Conservation (phyloP, 345 rosid species). For the Melaleuca quinquenervia region DNA sequence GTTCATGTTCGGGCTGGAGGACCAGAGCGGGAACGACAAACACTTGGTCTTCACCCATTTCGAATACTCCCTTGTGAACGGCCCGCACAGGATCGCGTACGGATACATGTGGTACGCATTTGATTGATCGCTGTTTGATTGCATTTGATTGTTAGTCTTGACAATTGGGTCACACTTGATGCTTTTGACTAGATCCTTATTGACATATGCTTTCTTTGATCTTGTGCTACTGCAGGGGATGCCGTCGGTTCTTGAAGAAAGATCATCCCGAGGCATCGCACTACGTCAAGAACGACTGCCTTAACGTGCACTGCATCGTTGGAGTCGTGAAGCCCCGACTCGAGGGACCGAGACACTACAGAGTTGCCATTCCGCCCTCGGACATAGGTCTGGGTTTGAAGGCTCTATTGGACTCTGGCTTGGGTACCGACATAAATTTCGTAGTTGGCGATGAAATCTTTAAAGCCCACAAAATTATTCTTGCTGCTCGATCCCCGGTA, state of each 20-base stretch:
- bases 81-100: constrained; percentile 76
- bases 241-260: constrained; percentile 77
- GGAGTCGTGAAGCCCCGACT: constrained; percentile 78
- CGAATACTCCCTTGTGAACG: constrained; percentile 82
- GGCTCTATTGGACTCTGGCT: constrained; percentile 61
- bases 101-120: constrained; percentile 92
- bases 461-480: constrained; percentile 81
- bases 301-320: constrained; percentile 76
- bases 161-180: neutral
- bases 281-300: constrained; percentile 72
- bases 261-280: constrained; percentile 68
- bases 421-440: constrained; percentile 67
- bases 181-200: neutral
- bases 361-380: constrained; percentile 50
- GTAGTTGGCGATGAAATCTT: constrained; percentile 68
- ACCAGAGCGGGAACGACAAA: constrained; percentile 87
- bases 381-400: constrained; percentile 69
- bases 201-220: neutral
- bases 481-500: constrained; percentile 90
- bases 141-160: neutral
- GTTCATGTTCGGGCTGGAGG: constrained; percentile 76
- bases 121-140: neutral
- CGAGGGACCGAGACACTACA: constrained; percentile 60
- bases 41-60: constrained; percentile 94
- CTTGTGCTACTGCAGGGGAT: constrained; percentile 61